phyloP scores from a whole-genome alignment of 1,284 basidiomycete genomes.

The Mrakiaceae sp. region DNA sequence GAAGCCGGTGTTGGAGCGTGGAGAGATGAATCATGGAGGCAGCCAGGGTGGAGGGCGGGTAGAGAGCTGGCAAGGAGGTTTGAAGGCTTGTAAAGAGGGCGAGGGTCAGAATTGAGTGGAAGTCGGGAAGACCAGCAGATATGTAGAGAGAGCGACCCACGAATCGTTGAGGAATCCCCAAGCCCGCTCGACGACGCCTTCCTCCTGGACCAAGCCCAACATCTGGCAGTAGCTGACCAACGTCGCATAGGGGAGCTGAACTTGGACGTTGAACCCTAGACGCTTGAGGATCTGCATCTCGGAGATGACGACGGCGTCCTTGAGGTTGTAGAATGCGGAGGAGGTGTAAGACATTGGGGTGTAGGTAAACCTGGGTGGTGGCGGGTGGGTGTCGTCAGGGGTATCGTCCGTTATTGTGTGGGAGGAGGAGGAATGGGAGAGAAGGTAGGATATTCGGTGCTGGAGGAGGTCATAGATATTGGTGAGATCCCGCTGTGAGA shows the following conservation, averaged over 20 bases:
- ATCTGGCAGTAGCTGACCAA: conserved; percentile 91
- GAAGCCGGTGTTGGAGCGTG: conserved; percentile 52
- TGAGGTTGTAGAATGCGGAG: conserved; percentile 45
- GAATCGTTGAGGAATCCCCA: conserved; percentile 89
- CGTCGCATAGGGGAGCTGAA: conserved; percentile 84
- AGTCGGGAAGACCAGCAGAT: not conserved
- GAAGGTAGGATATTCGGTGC: conserved; percentile 38
- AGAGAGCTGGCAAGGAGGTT: conserved; percentile 79
- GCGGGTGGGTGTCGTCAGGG: conserved; percentile 19
- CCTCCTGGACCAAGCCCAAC: conserved; percentile 57
- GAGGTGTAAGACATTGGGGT: conserved; percentile 76
- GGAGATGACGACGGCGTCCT: conserved; percentile 65
- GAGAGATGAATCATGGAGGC: conserved; percentile 72
- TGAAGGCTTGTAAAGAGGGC: conserved; percentile 49
- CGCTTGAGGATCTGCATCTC: conserved; percentile 98
- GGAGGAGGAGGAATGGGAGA: conserved; percentile 26
- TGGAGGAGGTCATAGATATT: conserved; percentile 84
- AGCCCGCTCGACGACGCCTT: conserved; percentile 59
- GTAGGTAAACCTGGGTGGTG: conserved; percentile 49
- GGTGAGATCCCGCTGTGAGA: conserved; percentile 60
- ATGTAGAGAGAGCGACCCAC: conserved; percentile 40
- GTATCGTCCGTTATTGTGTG: conserved; percentile 9
- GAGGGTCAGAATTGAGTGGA: conserved; percentile 5
- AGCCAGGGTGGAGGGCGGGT: conserved; percentile 77
- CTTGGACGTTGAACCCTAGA: conserved; percentile 67